These are phyloP conservation scores for Elsinoe perseae DNA, from an alignment of 2,329 filamentous ascomycete genomes.

Conservation along the genomic window DNA sequence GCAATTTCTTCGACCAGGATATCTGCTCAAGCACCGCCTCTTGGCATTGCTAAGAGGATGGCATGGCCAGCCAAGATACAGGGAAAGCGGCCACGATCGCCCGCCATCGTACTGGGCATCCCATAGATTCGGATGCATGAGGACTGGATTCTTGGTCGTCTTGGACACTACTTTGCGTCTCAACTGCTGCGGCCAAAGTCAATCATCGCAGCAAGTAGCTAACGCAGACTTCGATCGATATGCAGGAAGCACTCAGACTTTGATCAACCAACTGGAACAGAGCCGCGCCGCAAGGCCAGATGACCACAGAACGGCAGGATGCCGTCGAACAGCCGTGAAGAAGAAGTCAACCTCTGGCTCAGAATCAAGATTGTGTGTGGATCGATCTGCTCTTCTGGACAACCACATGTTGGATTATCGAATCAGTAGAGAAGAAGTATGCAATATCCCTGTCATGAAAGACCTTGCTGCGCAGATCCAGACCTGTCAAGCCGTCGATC, in stretches of 20 bases:
- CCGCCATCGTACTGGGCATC: neutral
- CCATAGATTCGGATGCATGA: neutral
- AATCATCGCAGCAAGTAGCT: neutral
- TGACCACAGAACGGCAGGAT: neutral
- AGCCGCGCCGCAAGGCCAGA: neutral
- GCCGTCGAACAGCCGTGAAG: neutral
- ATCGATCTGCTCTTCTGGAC: neutral
- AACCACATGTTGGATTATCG: neutral
- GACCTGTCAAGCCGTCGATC: conserved; percentile 10
- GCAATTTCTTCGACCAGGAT: neutral
- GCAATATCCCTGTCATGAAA: neutral
- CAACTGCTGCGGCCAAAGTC: neutral
- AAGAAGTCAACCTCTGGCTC: neutral
- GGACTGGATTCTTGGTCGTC: neutral
- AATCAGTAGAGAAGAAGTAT: neutral
- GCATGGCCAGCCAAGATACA: neutral
- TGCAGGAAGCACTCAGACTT: neutral
- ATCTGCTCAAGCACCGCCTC: neutral
- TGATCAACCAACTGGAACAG: neutral
- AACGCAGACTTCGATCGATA: neutral
- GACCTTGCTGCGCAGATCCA: neutral
- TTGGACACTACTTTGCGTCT: neutral
- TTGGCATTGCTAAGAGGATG: conserved; percentile 1
- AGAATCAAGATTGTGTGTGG: neutral
- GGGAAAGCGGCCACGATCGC: neutral